Percentiles rank a stretch among this genome's conserved stretches.
Conservation (phyloP, 2,329 filamentous ascomycete species). For the Calonectria honghensis region DNA sequence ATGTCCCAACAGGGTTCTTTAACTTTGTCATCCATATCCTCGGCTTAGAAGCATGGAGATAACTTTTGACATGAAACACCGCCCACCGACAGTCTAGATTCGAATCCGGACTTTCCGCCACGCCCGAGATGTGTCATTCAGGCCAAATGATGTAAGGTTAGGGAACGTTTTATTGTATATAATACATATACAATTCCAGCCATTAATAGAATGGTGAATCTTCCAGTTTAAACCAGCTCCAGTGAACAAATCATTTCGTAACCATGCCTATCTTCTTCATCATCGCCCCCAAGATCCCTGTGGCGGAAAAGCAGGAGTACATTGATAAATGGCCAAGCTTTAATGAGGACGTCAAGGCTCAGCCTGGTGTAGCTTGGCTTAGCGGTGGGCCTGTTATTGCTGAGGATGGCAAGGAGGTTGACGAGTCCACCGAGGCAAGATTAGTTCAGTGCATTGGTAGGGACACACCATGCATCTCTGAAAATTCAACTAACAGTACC, state of each 20-base stretch:
- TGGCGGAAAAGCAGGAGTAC: constrained; percentile 36
- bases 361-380: constrained; percentile 36
- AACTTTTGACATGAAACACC: not conserved
- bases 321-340: constrained; percentile 34
- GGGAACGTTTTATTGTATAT: not conserved
- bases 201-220: not conserved
- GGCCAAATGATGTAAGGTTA: not conserved
- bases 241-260: not conserved
- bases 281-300: constrained; percentile 33
- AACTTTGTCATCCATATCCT: not conserved
- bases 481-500: not conserved
- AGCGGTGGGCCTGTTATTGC: constrained; percentile 28
- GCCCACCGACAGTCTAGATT: not conserved
- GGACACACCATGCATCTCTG: too few species aligned
- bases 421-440: constrained; percentile 28
- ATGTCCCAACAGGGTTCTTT: not conserved
- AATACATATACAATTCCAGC: not conserved
- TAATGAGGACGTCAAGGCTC: constrained; percentile 32
- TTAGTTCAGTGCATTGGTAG: constrained; percentile 37
- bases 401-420: constrained; percentile 29
- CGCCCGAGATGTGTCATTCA: not conserved
- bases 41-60: not conserved
- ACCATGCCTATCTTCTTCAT: constrained; percentile 41
- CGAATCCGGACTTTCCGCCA: not conserved
- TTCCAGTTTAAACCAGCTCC: not conserved